These are phyloP conservation scores for Eimeria brunetti DNA, from an alignment of 169 alveolate genomes.

Conservation along the genomic window DNA sequence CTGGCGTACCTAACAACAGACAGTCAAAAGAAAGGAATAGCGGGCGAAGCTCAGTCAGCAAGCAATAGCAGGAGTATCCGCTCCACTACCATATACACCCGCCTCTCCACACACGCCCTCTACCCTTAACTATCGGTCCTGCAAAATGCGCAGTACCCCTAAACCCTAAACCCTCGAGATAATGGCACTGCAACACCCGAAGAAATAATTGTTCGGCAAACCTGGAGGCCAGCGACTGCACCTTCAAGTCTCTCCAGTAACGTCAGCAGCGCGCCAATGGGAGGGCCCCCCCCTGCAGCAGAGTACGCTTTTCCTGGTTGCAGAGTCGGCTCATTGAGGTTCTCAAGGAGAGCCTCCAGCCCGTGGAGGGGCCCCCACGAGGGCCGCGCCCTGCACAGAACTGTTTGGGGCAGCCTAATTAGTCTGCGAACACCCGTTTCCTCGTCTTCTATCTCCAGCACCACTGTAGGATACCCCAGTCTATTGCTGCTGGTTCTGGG, in stretches of 20 bases:
- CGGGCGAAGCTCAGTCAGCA: neutral
- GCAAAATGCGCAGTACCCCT: neutral
- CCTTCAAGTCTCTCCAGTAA: conserved; percentile 41
- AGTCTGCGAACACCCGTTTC: conserved; percentile 12
- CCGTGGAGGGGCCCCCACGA: conserved; percentile 53
- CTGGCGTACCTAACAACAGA: conserved; percentile 60
- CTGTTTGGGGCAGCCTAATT: conserved; percentile 39
- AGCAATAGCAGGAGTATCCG: neutral
- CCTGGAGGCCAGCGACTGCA: conserved; percentile 75
- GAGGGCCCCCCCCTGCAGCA: conserved; percentile 41
- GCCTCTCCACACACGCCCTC: neutral
- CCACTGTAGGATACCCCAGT: conserved; percentile 8
- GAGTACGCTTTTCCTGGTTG: neutral
- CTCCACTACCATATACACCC: neutral
- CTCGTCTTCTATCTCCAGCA: conserved; percentile 45
- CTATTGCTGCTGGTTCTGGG: neutral
- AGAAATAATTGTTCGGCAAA: neutral
- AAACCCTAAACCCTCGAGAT: neutral
- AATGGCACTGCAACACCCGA: too few species aligned
- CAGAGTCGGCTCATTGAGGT: neutral
- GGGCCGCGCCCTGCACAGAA: conserved; percentile 63
- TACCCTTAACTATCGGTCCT: neutral
- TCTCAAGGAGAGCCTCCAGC: conserved; percentile 37
- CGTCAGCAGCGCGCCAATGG: conserved; percentile 14
- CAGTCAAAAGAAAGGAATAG: neutral